Evolutionary conservation across 2,329 filamentous ascomycete genomes (phyloP).

Genomic region (Fusarium sp.): DNA sequence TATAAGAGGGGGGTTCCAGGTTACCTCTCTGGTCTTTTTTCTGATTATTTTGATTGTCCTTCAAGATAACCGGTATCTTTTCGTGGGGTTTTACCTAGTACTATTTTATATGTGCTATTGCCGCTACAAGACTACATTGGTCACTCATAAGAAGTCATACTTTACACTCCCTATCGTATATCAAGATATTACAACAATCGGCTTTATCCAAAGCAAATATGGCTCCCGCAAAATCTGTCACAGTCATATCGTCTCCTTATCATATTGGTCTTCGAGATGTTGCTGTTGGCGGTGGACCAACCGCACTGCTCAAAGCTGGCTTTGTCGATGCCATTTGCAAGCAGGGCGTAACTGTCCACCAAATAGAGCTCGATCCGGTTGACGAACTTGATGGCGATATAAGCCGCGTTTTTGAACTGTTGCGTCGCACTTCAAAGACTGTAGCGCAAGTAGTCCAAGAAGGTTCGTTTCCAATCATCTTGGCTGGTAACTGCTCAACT

Average conservation of each 20-base stretch:
- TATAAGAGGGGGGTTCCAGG: not conserved
- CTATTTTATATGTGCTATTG: too few relatives aligned
- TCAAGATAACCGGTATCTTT: not conserved
- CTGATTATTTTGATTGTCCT: too few relatives aligned
- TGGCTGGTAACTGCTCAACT: conserved; percentile 15
- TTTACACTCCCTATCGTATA: not conserved
- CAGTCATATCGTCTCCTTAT: not conserved
- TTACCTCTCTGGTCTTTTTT: not conserved
- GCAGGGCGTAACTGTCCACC: conserved; percentile 3
- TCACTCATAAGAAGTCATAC: not conserved
- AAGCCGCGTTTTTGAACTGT: conserved; percentile 10
- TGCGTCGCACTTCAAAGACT: conserved; percentile 1
- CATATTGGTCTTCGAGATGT: not conserved
- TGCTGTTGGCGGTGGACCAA: conserved; percentile 8
- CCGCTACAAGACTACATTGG: not conserved
- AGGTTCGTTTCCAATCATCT: conserved; percentile 4
- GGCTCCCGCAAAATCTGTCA: conserved; percentile 2
- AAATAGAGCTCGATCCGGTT: not conserved
- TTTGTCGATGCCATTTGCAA: conserved; percentile 5
- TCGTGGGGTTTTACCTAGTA: not conserved
- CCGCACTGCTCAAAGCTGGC: conserved; percentile 5
- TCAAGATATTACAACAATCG: not conserved
- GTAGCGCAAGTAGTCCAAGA: not conserved
- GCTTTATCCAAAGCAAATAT: not conserved
- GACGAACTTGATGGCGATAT: conserved; percentile 17